Conservation (phyloP, 2,329 filamentous ascomycete species). For the Clathrospora elynae region DNA sequence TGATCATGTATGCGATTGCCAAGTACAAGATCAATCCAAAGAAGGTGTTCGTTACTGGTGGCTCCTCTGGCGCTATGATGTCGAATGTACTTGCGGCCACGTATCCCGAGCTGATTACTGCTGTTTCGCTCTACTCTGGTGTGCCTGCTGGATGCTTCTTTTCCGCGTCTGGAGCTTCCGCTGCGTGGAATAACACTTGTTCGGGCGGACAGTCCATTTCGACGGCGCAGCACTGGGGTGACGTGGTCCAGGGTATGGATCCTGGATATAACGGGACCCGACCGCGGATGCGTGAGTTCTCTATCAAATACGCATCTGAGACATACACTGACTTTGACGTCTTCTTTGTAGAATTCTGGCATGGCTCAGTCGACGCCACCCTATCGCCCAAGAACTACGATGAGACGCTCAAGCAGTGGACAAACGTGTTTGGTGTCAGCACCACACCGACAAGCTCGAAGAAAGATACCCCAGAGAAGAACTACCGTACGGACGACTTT, state of each 20-base stretch:
- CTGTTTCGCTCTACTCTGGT: conserved; percentile 58
- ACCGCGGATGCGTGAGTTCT: conserved; percentile 53
- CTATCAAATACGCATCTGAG: too few species aligned
- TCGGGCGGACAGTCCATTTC: conserved; percentile 55
- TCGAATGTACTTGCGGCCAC: conserved; percentile 56
- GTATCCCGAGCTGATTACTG: conserved; percentile 61
- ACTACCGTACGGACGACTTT: conserved; percentile 38
- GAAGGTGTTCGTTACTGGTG: conserved; percentile 61
- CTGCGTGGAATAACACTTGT: conserved; percentile 60
- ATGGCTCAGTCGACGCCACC: conserved; percentile 59
- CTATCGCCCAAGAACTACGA: conserved; percentile 61
- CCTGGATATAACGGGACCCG: conserved; percentile 57
- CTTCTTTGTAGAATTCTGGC: conserved; percentile 57
- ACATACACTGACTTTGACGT: neutral
- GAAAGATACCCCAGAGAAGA: conserved; percentile 36
- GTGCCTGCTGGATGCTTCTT: conserved; percentile 62
- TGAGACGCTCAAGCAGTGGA: conserved; percentile 54
- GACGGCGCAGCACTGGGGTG: conserved; percentile 57
- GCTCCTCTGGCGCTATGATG: conserved; percentile 54
- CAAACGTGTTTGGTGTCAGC: conserved; percentile 36
- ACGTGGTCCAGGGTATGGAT: conserved; percentile 56
- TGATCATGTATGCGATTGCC: conserved; percentile 62
- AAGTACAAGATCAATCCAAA: conserved; percentile 59
- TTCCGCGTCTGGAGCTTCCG: conserved; percentile 49
- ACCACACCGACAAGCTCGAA: conserved; percentile 30